Base-by-base conservation (phyloP, 2,329 filamentous ascomycete species). In the Fusarium xylarioides region DNA sequence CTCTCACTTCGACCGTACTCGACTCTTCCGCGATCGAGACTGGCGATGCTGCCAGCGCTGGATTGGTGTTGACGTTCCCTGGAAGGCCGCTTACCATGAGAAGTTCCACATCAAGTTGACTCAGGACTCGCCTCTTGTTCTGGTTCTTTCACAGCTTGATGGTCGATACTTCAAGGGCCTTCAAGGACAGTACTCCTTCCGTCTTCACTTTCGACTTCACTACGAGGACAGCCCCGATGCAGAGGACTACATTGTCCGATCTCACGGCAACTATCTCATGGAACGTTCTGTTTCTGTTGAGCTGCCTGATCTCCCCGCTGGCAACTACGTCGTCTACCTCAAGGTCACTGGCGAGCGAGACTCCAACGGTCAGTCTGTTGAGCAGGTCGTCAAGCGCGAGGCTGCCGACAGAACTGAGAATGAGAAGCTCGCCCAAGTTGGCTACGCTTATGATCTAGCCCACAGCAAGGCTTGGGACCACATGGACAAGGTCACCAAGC, bases 111-210 rank as follows among this genome's bases (percentile, higher is more conserved):
- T 91, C 77, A 85, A 84, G 52, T 79, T 91, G 12, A 85, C 85
- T 26, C 85, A 87, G 57, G 83, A 88, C 38, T 88, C 89, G 0
- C 88, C 89, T 0, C 82, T 91, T 4, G 86, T 91, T 23, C 78
- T 91, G 7, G 87, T 90, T 1, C 82, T 91, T 4, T 89, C 88
- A 10, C 89, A 92, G 79, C 86, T 91, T 23, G 89, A 92, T 75
- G 83, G 85, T 37, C 84, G 90, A 28, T 92, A 91, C 77, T 92
- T 90, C 78, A 86, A 86, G 68, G 90, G 89, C 7, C 83, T 91
- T 1, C 82, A 87, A 38, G 90, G 90, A 14, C 87, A 90, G 76
- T 91, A 91, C 71, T 78, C 68, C 37, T 87, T 86, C 78, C 82
- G 83, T 23, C 79, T 87, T 9, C 82, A 87, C 73, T 89, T 83